Evolutionary conservation across 345 rosid species (phyloP).

Genomic region (Hibiscus trionum): DNA sequence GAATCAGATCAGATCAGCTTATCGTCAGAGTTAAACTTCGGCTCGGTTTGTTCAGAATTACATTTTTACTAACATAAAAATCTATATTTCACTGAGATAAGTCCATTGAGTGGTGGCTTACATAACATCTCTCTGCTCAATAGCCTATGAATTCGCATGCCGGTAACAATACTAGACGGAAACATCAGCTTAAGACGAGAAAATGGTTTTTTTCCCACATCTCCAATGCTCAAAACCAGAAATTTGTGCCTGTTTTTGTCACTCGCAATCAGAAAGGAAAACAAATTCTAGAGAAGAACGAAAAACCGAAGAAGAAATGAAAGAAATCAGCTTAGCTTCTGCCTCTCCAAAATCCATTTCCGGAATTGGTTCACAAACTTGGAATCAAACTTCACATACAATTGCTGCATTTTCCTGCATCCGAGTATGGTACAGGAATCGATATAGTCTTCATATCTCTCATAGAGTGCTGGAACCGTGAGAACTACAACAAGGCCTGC

Average conservation of each 20-base stretch:
- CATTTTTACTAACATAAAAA: not conserved
- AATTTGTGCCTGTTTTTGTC: not conserved
- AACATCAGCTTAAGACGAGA: not conserved
- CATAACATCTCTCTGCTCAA: not conserved
- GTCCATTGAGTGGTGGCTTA: not conserved
- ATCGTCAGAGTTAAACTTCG: too few relatives aligned
- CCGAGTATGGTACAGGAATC: slow-evolving; percentile 33
- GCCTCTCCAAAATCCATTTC: slow-evolving; percentile 43
- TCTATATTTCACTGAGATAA: not conserved
- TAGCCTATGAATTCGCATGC: not conserved
- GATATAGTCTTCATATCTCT: slow-evolving; percentile 46
- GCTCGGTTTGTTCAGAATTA: too few relatives aligned
- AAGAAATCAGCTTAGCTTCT: slow-evolving; percentile 46
- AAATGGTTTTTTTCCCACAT: not conserved
- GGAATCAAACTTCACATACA: slow-evolving; percentile 38
- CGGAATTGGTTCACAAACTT: slow-evolving; percentile 29
- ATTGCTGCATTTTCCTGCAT: slow-evolving; percentile 26
- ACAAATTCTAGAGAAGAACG: not conserved
- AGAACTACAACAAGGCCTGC: slow-evolving; percentile 63
- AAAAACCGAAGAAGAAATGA: not conserved
- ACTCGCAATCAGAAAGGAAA: not conserved
- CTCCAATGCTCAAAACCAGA: not conserved
- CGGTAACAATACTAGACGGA: not conserved
- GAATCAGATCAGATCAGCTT: too few relatives aligned
- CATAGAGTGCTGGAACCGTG: slow-evolving; percentile 71